These are phyloP conservation scores for Citeromyces nyonsensis DNA, from an alignment of 805 yeast genomes.

Conservation along the genomic window DNA sequence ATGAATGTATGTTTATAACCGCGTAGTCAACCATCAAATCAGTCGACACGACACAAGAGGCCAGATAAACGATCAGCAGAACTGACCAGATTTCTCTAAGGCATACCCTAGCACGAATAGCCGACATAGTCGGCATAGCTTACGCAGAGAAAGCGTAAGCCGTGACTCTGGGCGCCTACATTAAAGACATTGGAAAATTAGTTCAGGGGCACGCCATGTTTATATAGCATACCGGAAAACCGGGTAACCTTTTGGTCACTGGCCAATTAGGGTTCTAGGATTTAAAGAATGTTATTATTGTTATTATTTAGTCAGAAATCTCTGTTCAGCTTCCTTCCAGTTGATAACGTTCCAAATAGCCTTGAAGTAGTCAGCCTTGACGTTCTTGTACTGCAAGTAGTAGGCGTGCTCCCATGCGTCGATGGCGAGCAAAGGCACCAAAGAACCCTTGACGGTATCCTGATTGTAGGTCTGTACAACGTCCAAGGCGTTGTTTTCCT, in stretches of 20 bases:
- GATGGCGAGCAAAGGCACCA: conserved; percentile 70
- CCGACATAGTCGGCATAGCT: too few species aligned
- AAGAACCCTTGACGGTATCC: conserved; percentile 63
- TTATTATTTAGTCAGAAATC: conserved; percentile 26
- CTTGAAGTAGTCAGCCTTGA: conserved; percentile 82
- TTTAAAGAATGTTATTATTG: not conserved
- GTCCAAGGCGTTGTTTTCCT: conserved; percentile 58
- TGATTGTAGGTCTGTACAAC: conserved; percentile 76
- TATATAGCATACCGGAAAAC: not conserved
- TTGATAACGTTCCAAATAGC: conserved; percentile 90
- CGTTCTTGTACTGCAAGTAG: conserved; percentile 86
- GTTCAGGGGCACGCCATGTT: too few species aligned
- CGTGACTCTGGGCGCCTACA: too few species aligned
- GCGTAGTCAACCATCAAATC: not conserved
- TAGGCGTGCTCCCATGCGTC: conserved; percentile 98
- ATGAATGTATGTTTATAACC: not conserved
- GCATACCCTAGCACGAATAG: too few species aligned
- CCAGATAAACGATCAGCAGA: not conserved
- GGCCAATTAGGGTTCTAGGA: too few species aligned
- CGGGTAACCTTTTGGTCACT: not conserved
- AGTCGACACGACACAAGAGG: conserved; percentile 1
- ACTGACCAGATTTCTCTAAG: too few species aligned
- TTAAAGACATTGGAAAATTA: too few species aligned
- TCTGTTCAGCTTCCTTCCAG: conserved; percentile 81
- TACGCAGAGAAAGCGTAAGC: too few species aligned